Evolutionary conservation across 2,329 filamentous ascomycete genomes (phyloP).

Genomic region (Drechslera avenae): DNA sequence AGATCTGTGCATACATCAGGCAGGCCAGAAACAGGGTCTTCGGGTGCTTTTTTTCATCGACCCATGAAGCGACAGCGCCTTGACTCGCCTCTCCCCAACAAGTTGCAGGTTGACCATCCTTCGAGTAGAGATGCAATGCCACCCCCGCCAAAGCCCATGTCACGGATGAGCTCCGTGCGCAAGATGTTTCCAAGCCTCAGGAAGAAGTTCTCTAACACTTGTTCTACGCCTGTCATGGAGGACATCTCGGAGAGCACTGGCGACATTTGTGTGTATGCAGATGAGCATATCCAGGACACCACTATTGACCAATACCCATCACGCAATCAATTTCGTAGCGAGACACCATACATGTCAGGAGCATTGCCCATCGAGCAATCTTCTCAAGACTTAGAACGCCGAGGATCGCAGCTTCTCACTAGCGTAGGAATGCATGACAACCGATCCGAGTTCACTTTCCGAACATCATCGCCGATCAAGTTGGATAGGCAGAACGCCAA

Average conservation of each 20-base stretch:
- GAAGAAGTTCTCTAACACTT: slow-evolving; percentile 27
- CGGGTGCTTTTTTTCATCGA: slow-evolving; percentile 23
- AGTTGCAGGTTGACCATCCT: slow-evolving; percentile 20
- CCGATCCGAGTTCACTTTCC: slow-evolving; percentile 25
- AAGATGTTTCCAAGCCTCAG: slow-evolving; percentile 31
- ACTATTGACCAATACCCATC: not conserved
- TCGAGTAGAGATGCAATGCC: slow-evolving; percentile 47
- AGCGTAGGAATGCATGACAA: slow-evolving; percentile 11
- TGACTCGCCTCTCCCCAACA: slow-evolving; percentile 32
- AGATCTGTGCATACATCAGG: slow-evolving; percentile 26
- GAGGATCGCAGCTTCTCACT: slow-evolving; percentile 5
- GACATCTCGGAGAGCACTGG: not conserved
- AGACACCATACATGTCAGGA: slow-evolving; percentile 32
- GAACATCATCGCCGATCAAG: slow-evolving; percentile 24
- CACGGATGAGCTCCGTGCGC: slow-evolving; percentile 34
- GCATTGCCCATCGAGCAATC: slow-evolving; percentile 25
- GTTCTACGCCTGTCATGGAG: slow-evolving; percentile 5
- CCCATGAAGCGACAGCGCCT: slow-evolving; percentile 42
- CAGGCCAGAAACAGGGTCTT: slow-evolving; percentile 7
- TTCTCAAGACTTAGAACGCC: not conserved
- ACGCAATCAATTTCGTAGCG: slow-evolving; percentile 5
- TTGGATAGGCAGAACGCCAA: not conserved
- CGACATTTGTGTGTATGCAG: slow-evolving; percentile 22
- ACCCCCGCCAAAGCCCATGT: slow-evolving; percentile 40
- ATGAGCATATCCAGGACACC: slow-evolving; percentile 13